These are phyloP conservation scores for Picochlorum sp. DNA, from an alignment of 139 green algal species.

Conservation along the genomic window DNA sequence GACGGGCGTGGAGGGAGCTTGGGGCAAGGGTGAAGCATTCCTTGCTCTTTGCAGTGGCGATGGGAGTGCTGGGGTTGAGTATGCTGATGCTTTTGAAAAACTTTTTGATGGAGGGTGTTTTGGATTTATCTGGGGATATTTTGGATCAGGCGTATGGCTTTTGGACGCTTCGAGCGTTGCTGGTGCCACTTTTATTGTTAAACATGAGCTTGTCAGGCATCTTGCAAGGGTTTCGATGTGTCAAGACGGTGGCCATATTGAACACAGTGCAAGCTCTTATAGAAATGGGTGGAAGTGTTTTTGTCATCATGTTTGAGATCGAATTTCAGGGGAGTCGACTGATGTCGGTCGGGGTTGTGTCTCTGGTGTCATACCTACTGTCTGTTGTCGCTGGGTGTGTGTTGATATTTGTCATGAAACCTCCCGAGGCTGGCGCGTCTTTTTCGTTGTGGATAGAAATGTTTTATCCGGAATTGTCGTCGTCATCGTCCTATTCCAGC, in stretches of 20 bases:
- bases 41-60: slow-evolving; percentile 19
- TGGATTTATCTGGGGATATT: slow-evolving; percentile 22
- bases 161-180: slow-evolving; percentile 28
- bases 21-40: slow-evolving; percentile 30
- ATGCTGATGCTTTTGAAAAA: slow-evolving; percentile 3
- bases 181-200: slow-evolving; percentile 40
- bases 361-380: slow-evolving; percentile 11
- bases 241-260: slow-evolving; percentile 33
- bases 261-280: slow-evolving; percentile 36
- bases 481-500: neutral
- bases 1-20: slow-evolving; percentile 27
- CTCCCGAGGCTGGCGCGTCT: neutral
- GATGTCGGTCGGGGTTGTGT: slow-evolving; percentile 16
- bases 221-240: slow-evolving; percentile 38
- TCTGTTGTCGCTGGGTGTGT: neutral
- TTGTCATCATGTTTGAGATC: slow-evolving; percentile 11
- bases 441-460: slow-evolving; percentile 7
- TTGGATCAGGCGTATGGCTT: slow-evolving; percentile 20
- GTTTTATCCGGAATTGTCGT: neutral
- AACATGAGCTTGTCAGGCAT: slow-evolving; percentile 44
- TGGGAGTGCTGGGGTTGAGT: neutral
- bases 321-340: neutral
- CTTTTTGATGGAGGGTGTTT: slow-evolving; percentile 13
- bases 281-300: slow-evolving; percentile 35
- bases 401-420: slow-evolving; percentile 14